Evolutionary conservation across 2,329 filamentous ascomycete genomes (phyloP), one percentile per base, ranked within the genome.

Genomic region (Zasmidium cellare): DNA sequence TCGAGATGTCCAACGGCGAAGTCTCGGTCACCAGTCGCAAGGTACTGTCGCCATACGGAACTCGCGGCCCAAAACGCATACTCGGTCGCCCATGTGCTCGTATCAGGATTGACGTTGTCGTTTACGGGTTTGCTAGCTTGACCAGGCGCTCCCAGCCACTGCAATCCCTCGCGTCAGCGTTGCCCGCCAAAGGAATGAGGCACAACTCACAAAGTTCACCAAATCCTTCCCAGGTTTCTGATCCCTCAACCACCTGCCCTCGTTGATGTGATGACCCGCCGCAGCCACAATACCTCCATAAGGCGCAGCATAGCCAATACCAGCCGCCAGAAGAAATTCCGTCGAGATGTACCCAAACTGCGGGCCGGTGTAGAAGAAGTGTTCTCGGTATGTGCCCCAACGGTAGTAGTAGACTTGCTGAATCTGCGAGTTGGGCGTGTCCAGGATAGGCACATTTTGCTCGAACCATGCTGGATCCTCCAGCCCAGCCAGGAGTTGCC

Each of bases 341-440:
- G 75, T 78, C 14, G 72, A 69, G 55, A 78, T 72, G 57, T 74
- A 79, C 19, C 77, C 77, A 41, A 74, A 49, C 12, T 69, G 22
- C 67, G 71, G 51, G 71, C 72, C 58, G 7, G 53, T 41, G 11
- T 55, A 55, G 35, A 45, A 46, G 75, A 79, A 66, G 59, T 79
- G 77, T 9, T 76, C 72, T 58, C 77, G 74, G 54, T 76, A 69
- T 3, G 76, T 71, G 11, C 72, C 73, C 67, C 74, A 75, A 41
- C 77, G 73, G 60, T 79, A 79, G 61, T 79, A 79, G 59, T 79
- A 79, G 18, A 80, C 76, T 57, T 77, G 74, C 59, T 78, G 72
- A 51, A 79, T 72, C 19, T 73, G 65, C 47, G 70, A 35, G 58
- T 78, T 72, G 16, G 76, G 76, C 18, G 77, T 70, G 35, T 79